Evolutionary conservation across 441 rosid genomes (phyloP).

Genomic region (Flueggea neowawraea): DNA sequence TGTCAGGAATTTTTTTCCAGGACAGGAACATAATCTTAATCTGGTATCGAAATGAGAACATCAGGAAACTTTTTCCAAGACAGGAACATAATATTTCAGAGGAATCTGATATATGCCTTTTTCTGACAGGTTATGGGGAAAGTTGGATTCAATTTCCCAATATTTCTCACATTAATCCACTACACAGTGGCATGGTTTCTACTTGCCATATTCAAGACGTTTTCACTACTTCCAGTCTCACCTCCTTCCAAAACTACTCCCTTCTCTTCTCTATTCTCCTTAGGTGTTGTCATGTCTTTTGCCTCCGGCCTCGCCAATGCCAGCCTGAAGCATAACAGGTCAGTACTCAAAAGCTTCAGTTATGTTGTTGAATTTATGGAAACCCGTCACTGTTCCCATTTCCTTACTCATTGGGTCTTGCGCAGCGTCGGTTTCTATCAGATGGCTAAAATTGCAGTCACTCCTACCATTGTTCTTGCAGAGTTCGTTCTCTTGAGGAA

Average conservation of each 20-base stretch:
- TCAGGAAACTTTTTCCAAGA: too few relatives aligned
- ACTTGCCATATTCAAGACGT: conserved; percentile 66
- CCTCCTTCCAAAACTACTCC: conserved; percentile 87
- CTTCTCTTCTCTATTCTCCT: conserved; percentile 62
- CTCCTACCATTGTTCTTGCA: conserved; percentile 87
- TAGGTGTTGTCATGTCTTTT: conserved; percentile 90
- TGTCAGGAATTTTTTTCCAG: too few relatives aligned
- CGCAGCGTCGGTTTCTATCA: conserved; percentile 95
- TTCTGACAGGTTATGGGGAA: conserved; percentile 68
- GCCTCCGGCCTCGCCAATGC: conserved; percentile 96
- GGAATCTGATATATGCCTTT: background rate
- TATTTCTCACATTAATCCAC: conserved; percentile 79
- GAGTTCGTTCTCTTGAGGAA: conserved; percentile 72
- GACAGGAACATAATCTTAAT: too few relatives aligned
- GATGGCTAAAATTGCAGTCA: conserved; percentile 97
- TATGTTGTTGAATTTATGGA: background rate
- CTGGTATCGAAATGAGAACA: too few relatives aligned
- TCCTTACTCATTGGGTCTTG: conserved; percentile 15
- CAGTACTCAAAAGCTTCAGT: background rate
- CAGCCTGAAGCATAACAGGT: conserved; percentile 91
- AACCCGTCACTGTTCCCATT: background rate
- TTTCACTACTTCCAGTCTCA: conserved; percentile 74
- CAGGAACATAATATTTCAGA: too few relatives aligned
- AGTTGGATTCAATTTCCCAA: conserved; percentile 85
- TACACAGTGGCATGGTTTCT: conserved; percentile 77